phyloP scores from a whole-genome alignment of 306 rosid species.

The Glycine soja region DNA sequence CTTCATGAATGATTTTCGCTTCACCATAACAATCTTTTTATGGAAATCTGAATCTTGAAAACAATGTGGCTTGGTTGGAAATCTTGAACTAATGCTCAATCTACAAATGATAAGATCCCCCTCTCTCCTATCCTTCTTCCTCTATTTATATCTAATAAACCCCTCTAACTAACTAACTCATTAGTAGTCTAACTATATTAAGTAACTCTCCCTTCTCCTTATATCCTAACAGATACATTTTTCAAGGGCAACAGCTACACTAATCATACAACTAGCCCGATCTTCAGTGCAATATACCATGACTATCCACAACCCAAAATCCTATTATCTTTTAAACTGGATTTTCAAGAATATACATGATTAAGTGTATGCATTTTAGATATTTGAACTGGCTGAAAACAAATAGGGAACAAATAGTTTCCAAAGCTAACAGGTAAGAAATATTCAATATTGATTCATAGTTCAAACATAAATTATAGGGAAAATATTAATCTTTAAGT shows the following conservation, averaged over 20 bases:
- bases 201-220: too few relatives aligned
- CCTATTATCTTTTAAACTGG: not conserved
- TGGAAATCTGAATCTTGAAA: too few relatives aligned
- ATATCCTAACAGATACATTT: too few relatives aligned
- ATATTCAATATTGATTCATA: not conserved
- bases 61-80: too few relatives aligned
- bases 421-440: constrained; percentile 24
- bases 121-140: too few relatives aligned
- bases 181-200: too few relatives aligned
- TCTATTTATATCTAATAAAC: too few relatives aligned
- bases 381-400: constrained; percentile 25
- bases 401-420: constrained; percentile 12
- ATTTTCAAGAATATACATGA: not conserved
- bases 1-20: too few relatives aligned
- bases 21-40: too few relatives aligned
- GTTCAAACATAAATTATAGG: constrained; percentile 34
- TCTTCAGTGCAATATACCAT: not conserved
- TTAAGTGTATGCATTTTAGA: constrained; percentile 4
- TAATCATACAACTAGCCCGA: not conserved
- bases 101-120: too few relatives aligned
- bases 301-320: constrained; percentile 9
- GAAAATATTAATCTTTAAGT: constrained; percentile 29
- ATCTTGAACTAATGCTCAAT: too few relatives aligned
- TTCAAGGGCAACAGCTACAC: not conserved
- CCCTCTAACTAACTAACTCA: too few relatives aligned